A percentile compares a stretch with the other conserved stretches of the same genome.
Conservation (phyloP, 2,329 filamentous ascomycete species). For the Nemania diffusa region DNA sequence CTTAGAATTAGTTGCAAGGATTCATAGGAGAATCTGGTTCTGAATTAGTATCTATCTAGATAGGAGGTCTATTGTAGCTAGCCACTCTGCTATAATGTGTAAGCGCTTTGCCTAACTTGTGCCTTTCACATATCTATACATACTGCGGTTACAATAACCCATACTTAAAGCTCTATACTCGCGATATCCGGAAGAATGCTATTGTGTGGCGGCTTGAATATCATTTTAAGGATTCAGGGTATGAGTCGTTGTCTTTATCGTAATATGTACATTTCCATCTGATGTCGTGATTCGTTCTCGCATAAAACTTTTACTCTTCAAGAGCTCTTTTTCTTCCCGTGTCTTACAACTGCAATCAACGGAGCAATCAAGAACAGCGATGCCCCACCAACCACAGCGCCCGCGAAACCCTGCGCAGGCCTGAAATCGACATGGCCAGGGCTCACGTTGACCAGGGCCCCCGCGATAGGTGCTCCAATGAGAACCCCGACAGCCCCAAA, state of each 20-base stretch:
- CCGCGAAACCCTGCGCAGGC: constrained; percentile 18
- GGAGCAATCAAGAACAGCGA: constrained; percentile 20
- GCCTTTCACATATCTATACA: background rate
- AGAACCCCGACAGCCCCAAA: constrained; percentile 17
- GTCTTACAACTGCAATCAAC: constrained; percentile 11
- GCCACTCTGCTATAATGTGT: background rate
- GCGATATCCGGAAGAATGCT: background rate
- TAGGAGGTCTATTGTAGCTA: background rate
- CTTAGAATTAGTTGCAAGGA: constrained; percentile 9
- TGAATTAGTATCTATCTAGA: background rate
- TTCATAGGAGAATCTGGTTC: constrained; percentile 14
- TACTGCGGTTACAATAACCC: background rate
- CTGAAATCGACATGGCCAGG: constrained; percentile 21
- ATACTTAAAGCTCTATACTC: no score
- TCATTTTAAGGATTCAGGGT: background rate
- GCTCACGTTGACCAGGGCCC: constrained; percentile 9
- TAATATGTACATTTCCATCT: background rate
- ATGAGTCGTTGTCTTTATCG: background rate
- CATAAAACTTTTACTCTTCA: background rate
- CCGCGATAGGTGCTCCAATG: constrained; percentile 16
- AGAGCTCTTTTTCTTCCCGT: constrained; percentile 2
- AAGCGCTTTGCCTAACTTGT: background rate
- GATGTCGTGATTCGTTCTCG: background rate
- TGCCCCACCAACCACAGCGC: constrained; percentile 10
- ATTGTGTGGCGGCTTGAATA: background rate